Conservation (phyloP, 345 rosid genomes). For the Pistacia integerrima region DNA sequence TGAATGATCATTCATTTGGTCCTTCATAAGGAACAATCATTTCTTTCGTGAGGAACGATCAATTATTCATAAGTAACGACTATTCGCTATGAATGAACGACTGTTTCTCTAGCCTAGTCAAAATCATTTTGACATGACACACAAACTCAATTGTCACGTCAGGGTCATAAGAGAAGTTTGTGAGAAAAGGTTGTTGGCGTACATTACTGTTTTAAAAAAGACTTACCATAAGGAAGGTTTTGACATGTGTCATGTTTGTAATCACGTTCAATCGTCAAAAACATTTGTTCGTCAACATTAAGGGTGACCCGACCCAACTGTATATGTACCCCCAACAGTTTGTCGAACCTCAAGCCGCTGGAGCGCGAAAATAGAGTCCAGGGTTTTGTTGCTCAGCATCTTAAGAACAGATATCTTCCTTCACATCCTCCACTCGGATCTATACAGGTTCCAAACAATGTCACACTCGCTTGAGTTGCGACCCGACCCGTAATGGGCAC, state of each 20-base stretch:
- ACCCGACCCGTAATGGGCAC: conserved; percentile 31
- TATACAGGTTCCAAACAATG: conserved; percentile 49
- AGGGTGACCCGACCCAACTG: conserved; percentile 28
- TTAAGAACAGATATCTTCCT: conserved; percentile 44
- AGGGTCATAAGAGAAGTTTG: too few species aligned
- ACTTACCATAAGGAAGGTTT: conserved; percentile 35
- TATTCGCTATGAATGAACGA: too few species aligned
- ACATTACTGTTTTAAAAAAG: too few species aligned
- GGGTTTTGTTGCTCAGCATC: conserved; percentile 54
- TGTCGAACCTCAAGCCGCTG: conserved; percentile 46
- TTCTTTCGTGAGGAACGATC: too few species aligned
- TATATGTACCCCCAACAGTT: conserved; percentile 31
- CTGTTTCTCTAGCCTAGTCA: too few species aligned
- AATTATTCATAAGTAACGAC: too few species aligned
- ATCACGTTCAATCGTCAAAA: conserved; percentile 43
- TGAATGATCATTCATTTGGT: too few species aligned
- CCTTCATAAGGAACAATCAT: too few species aligned
- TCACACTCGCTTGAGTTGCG: conserved; percentile 42
- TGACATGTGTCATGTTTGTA: conserved; percentile 41
- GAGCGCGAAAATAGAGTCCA: conserved; percentile 50
- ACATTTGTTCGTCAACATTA: conserved; percentile 45
- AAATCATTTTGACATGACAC: too few species aligned
- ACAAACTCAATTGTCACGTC: too few species aligned
- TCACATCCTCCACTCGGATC: conserved; percentile 57
- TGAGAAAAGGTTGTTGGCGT: too few species aligned